A percentile compares a stretch with the other conserved stretches of the same genome.
Conservation (phyloP, 106 monocot species). For the Platanthera guangdongensis region DNA sequence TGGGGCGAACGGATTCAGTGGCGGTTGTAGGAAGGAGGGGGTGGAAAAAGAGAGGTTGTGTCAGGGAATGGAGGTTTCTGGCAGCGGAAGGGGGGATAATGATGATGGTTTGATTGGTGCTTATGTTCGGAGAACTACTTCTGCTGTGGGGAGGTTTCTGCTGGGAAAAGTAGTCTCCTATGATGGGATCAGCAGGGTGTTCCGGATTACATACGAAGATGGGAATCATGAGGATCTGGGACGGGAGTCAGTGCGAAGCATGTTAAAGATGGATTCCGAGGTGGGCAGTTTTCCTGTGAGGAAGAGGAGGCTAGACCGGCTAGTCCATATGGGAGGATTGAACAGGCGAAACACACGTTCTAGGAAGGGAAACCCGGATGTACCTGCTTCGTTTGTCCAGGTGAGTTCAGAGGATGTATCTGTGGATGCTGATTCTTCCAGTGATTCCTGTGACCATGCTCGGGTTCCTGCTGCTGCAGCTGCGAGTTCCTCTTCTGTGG, state of each 20-base stretch:
- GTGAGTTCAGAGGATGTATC: slow-evolving; percentile 8
- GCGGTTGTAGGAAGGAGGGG: background rate
- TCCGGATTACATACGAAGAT: slow-evolving; percentile 43
- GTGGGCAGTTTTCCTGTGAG: slow-evolving; percentile 30
- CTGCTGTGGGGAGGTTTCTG: slow-evolving; percentile 8
- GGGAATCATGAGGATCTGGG: slow-evolving; percentile 40
- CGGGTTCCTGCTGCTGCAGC: background rate
- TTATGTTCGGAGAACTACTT: slow-evolving; percentile 32
- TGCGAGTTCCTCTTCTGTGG: background rate
- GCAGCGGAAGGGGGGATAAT: slow-evolving; percentile 3
- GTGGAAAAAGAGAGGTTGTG: background rate
- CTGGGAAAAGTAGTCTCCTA: slow-evolving; percentile 52
- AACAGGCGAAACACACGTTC: slow-evolving; percentile 19
- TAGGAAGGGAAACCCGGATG: slow-evolving; percentile 9
- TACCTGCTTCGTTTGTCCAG: background rate
- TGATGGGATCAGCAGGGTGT: slow-evolving; percentile 17
- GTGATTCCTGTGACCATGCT: slow-evolving; percentile 32
- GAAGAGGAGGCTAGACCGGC: slow-evolving; percentile 65
- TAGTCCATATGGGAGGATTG: slow-evolving; percentile 19
- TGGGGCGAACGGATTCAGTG: background rate
- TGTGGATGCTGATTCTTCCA: slow-evolving; percentile 43
- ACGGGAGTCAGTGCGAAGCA: slow-evolving; percentile 10
- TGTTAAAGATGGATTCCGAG: slow-evolving; percentile 16
- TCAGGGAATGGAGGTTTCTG: slow-evolving; percentile 1
- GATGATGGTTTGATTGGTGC: slow-evolving; percentile 25